Evolutionary conservation across 345 rosid genomes (phyloP), one percentile per base, ranked within the genome.

Genomic region (Melastoma malabathricum): DNA sequence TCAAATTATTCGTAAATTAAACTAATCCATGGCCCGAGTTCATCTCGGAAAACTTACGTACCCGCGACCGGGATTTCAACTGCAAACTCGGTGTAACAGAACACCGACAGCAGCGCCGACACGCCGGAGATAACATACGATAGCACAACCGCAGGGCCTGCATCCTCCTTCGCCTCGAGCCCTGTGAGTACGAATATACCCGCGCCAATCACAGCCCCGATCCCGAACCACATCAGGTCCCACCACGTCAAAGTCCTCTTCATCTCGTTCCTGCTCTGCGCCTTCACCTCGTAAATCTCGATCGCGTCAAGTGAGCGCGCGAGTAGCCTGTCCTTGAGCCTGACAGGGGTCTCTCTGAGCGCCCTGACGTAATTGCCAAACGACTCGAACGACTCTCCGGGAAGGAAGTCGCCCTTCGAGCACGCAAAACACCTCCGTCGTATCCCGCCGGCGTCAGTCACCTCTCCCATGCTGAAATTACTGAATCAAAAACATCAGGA

Each of bases 71-170:
- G 75, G 14, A 74, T 70, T 54, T 74, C 75, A 1, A 70, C 79
- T 46, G 79, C 79, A 43, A 74, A 74, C 61, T 74, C 79, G 16
- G 79, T 74, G 70, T 74, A 70, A 56, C 79, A 74, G 64, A 74
- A 74, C 41, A 70, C 79, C 3, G 79, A 70, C 14, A 74, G 79
- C 58, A 74, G 55, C 12, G 79, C 79, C 25, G 75, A 74, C 10
- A 70, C 1, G 16, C 79, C 79, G 4, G 79, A 64, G 29, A 74
- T 46, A 8, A 62, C 75, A 14, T 61, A 74, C n/a, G 79, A 74
- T 18, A 74, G 50, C 25, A 70, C 72, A 7, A 74, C 72, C 23
- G 75, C 79, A 1, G 79, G 79, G 18, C 79, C 79, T 10, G 79
- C 70, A 19, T 29, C 20, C 2, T 49, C 50, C 18, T 43, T 47